Conservation (phyloP, 2,329 filamentous ascomycete genomes). For the Claviceps sorghi region DNA sequence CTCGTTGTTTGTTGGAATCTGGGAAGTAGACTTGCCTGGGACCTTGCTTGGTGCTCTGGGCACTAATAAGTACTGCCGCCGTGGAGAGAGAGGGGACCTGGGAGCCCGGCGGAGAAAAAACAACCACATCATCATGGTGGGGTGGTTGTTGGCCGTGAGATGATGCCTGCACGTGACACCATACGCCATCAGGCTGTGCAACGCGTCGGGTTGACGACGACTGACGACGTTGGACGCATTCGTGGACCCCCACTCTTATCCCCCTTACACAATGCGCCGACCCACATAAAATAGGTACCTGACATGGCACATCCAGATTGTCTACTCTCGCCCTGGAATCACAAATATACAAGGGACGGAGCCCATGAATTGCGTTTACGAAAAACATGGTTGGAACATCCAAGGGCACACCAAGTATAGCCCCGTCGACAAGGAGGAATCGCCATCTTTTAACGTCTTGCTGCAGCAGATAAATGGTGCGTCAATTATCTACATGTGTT, state of each 20-base stretch:
- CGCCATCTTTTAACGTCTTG: too few relatives aligned
- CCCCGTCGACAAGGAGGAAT: too few relatives aligned
- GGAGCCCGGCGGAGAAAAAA: conserved; percentile 19
- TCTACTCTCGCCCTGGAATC: neutral
- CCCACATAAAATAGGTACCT: neutral
- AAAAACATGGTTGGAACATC: too few relatives aligned
- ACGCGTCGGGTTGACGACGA: conserved; percentile 1
- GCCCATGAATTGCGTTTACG: too few relatives aligned
- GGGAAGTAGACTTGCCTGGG: neutral
- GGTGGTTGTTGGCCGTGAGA: conserved; percentile 16
- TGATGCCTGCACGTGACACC: conserved; percentile 17
- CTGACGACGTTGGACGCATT: neutral
- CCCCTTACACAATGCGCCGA: neutral
- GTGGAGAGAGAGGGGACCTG: conserved; percentile 8
- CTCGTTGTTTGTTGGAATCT: conserved; percentile 6
- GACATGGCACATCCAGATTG: neutral
- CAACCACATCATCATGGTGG: conserved; percentile 18
- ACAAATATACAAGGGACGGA: too few relatives aligned
- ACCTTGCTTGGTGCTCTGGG: conserved; percentile 1
- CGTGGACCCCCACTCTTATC: too few relatives aligned
- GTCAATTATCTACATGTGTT: neutral
- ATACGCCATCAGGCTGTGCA: conserved; percentile 1
- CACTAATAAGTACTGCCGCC: conserved; percentile 4
- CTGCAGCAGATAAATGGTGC: neutral
- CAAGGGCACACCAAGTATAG: too few relatives aligned